A percentile compares a stretch with the other conserved stretches of the same genome.
phyloP scores from a whole-genome alignment of 2,329 filamentous ascomycete species.

The Pseudomassariella vexata region DNA sequence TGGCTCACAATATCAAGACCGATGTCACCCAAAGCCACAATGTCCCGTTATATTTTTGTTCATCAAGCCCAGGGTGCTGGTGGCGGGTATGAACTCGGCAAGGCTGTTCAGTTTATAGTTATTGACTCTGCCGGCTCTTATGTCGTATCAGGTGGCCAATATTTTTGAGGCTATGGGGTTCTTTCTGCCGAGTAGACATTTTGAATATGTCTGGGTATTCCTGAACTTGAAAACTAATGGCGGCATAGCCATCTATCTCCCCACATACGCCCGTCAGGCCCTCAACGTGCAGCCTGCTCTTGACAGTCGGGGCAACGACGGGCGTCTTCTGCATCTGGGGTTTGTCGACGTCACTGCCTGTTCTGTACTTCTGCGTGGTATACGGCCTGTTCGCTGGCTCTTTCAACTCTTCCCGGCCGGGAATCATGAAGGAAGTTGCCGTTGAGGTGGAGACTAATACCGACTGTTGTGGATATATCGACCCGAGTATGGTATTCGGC shows the following conservation, averaged over 20 bases:
- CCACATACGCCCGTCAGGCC: constrained; percentile 48
- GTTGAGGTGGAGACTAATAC: constrained; percentile 14
- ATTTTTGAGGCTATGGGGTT: constrained; percentile 55
- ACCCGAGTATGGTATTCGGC: constrained; percentile 51
- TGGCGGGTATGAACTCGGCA: constrained; percentile 21
- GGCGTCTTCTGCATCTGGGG: constrained; percentile 60
- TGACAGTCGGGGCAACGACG: constrained; percentile 46
- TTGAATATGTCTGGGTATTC: constrained; percentile 30
- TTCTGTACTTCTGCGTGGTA: constrained; percentile 54
- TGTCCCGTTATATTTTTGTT: no score
- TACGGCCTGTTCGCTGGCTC: constrained; percentile 63
- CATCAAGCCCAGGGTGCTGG: constrained; percentile 48
- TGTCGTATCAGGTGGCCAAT: constrained; percentile 53
- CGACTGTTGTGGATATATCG: constrained; percentile 19
- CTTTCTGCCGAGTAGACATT: constrained; percentile 57
- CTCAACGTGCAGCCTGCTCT: constrained; percentile 51
- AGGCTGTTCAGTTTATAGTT: constrained; percentile 42
- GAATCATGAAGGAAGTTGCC: constrained; percentile 21
- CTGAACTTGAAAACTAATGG: constrained; percentile 37
- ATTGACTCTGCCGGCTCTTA: constrained; percentile 46
- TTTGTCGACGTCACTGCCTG: constrained; percentile 41
- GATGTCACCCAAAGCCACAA: no score
- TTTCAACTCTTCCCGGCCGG: constrained; percentile 56
- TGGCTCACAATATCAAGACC: no score
- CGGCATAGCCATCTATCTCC: constrained; percentile 47